Percentiles rank a stretch among this genome's conserved stretches.
phyloP scores from a whole-genome alignment of 352 stramenopile genomes.

The Phytophthora melonis region DNA sequence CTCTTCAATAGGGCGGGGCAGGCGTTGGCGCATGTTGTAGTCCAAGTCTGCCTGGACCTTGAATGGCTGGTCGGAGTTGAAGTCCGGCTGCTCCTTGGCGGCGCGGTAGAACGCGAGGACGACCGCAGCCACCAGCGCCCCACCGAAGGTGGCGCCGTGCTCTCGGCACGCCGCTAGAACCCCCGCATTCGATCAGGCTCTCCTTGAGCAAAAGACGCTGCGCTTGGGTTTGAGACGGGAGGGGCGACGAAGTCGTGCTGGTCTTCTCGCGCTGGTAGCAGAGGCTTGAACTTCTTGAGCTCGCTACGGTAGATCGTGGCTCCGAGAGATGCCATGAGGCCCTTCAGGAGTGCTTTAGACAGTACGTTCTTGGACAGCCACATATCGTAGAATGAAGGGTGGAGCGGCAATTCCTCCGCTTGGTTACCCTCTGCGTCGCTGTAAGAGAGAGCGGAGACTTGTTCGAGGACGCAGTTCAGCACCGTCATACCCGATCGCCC shows the following conservation, averaged over 20 bases:
- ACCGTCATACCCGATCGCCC: constrained; percentile 45
- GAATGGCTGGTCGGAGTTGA: constrained; percentile 25
- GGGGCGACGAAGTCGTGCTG: constrained; percentile 40
- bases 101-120: constrained; percentile 20
- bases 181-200: constrained; percentile 20
- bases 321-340: constrained; percentile 12
- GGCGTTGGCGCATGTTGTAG: constrained; percentile 51
- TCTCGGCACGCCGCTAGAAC: constrained; percentile 31
- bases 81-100: not conserved
- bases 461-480: constrained; percentile 49
- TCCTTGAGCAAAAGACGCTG: constrained; percentile 35
- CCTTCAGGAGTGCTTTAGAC: constrained; percentile 35
- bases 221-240: constrained; percentile 16
- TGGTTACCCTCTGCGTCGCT: not conserved
- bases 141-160: constrained; percentile 40
- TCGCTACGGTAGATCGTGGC: constrained; percentile 26
- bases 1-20: constrained; percentile 21
- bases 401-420: constrained; percentile 26
- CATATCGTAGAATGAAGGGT: constrained; percentile 42
- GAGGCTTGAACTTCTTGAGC: constrained; percentile 26
- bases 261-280: constrained; percentile 29
- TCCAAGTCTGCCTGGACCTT: constrained; percentile 38
- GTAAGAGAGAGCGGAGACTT: constrained; percentile 20
- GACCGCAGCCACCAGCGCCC: constrained; percentile 31
- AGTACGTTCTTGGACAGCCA: constrained; percentile 36